A percentile compares a stretch with the other conserved stretches of the same genome.
Evolutionary conservation across 768 basidiomycete species (phyloP).

Genomic region (Cubamyces sp.): DNA sequence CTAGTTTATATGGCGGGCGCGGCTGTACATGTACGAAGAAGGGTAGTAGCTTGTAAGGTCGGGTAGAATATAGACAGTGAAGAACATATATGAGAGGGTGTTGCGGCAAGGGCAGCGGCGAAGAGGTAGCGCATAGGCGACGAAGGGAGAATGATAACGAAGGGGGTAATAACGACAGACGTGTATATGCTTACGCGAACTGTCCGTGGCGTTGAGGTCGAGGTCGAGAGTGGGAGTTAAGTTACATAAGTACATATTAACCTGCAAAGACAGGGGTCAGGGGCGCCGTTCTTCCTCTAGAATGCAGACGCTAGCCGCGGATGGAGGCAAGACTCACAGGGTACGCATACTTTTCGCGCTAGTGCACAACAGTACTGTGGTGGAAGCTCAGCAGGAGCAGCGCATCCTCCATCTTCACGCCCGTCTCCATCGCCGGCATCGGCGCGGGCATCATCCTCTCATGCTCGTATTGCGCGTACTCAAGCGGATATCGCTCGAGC

Average conservation of each 20-base stretch:
- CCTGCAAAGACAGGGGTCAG: background rate
- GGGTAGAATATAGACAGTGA: too few species aligned
- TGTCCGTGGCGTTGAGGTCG: constrained; percentile 5
- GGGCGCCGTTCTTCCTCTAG: background rate
- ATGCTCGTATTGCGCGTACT: constrained; percentile 56
- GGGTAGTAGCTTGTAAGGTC: background rate
- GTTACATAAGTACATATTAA: constrained; percentile 17
- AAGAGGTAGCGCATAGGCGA: constrained; percentile 2
- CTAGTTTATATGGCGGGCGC: background rate
- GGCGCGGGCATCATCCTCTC: constrained; percentile 25
- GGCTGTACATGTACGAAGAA: background rate
- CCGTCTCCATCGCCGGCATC: constrained; percentile 38
- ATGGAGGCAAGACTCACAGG: background rate
- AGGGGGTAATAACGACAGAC: constrained; percentile 8
- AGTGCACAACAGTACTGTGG: constrained; percentile 51
- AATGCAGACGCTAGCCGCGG: background rate
- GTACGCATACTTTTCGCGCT: constrained; percentile 18
- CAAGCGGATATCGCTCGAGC: constrained; percentile 42
- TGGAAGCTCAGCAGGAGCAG: constrained; percentile 76
- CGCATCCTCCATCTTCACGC: constrained; percentile 75
- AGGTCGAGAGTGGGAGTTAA: background rate
- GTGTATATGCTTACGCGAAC: constrained; percentile 16
- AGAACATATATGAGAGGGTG: background rate
- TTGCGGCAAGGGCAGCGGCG: background rate
- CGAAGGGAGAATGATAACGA: background rate